Evolutionary conservation across 306 rosid genomes (phyloP), one percentile per base, ranked within the genome.

Genomic region (Notholithocarpus densiflorus): DNA sequence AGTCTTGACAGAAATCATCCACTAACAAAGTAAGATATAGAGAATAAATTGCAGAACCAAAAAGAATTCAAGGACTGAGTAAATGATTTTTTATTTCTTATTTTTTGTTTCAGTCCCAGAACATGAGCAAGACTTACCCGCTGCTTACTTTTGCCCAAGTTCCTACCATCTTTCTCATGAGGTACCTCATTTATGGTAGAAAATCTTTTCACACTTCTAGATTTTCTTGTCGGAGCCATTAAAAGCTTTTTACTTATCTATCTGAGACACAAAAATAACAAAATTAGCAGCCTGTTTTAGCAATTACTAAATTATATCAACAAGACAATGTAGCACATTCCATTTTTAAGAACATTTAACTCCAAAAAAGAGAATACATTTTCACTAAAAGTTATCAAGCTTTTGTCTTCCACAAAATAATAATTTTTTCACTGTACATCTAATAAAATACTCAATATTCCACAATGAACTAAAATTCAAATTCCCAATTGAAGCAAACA

Each of bases 201-300:
- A 78, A 84, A 78, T 68, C 90, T 82, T 82, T 85, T 91, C 72
- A 82, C 80, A 68, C 83, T 73, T 75, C 86, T 87, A 18, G 88
- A 62, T 72, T 89, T 89, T 84, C 82, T 90, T 43, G 88, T 60
- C 2, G 97, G 97, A 5, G 97, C 93, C 97, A 90, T 92, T 24
- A 71, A 82, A 43, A 14, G 60, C 72, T 72, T 59, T 34, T 10
- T 18, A 66, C 2, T 62, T 77, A 48, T 34, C 74, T 72, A 68
- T 75, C 89, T 83, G 93, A 78, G 76, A 59, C 68, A 81, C 45
- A 71, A 7, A 19, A 86, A 68, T 4, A 40, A 14, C 11, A 29
- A 79, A 64, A 57, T 37, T 31, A 43, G 78, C 56, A 27, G 66
- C 45, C 6, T 29, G 15, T 27, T 24, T 14, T 4, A 76, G 51